Evolutionary conservation across 495 filamentous ascomycete species (phyloP), one percentile per base, ranked within the genome.

Genomic region (Letharia columbiana): DNA sequence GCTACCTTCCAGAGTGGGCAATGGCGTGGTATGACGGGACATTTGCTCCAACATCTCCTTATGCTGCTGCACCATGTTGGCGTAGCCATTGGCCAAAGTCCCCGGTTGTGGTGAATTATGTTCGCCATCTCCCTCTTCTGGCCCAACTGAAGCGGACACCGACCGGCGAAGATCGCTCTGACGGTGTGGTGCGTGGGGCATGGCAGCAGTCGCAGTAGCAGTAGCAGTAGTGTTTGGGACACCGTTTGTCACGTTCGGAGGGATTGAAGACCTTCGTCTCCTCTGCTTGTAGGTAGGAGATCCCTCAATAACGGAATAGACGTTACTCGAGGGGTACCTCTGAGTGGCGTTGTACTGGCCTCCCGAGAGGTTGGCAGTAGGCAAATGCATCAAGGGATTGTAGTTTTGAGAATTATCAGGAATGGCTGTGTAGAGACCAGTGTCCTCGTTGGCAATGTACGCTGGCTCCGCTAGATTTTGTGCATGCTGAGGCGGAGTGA

Each of bases 281-380:
- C 94, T 86, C 79, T 97, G 95, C 82, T 98, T 98, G 80, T 98
- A 98, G 15, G 93, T 96, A 35, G 94, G 94, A 9, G 94, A 98
- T 31, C 94, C 94, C 79, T 98, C 94, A 70, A 98, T 91, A 56
- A 96, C 90, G 18, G 92, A 93, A 81, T 96, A 98, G 64, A 92
- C 87, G 71, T 90, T 94, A 71, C 87, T 90, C 37, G 82, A 75
- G 20, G 85, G 84, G 71, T 88, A 96, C 49, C 84, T 81, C 47
- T 92, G 85, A 40, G 86, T 81, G 12, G 81, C 76, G 23, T 87
- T 82, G 75, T 88, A 96, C 68, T 90, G 88, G 42, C 86, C 83
- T 50, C 82, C 88, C 45, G 89, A 83, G 65, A 96, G 76, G 73
- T 93, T 95, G 1, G 92, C 91, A 2, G 92, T 89, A 39, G 91